phyloP scores from a whole-genome alignment of 1,139 yeast species.

The Candida buenavistaensis region DNA sequence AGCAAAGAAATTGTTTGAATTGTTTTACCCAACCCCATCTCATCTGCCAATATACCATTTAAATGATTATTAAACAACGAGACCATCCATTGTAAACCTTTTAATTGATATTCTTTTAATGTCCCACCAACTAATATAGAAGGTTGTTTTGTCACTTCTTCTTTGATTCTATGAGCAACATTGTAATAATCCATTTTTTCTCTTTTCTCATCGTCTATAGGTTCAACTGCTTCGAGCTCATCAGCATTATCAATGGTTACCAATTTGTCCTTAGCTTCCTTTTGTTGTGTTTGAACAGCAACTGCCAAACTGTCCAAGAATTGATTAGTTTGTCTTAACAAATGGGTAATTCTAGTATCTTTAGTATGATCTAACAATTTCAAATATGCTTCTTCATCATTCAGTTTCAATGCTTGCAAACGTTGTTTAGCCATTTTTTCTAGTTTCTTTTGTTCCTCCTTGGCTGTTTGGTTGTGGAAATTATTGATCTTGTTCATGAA shows the following conservation, averaged over 20 bases:
- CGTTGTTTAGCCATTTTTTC: conserved; percentile 83
- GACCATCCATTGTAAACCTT: conserved; percentile 98
- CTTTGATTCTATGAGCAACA: conserved; percentile 75
- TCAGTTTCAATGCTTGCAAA: conserved; percentile 80
- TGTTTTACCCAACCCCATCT: conserved; percentile 97
- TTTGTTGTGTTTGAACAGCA: conserved; percentile 76
- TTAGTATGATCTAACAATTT: conserved; percentile 79
- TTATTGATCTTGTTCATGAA: conserved; percentile 38
- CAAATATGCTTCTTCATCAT: conserved; percentile 83
- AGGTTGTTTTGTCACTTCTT: conserved; percentile 66
- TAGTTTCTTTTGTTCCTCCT: conserved; percentile 71
- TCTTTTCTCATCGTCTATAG: conserved; percentile 48
- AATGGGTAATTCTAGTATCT: conserved; percentile 80
- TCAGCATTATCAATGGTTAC: conserved; percentile 18
- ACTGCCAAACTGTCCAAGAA: conserved; percentile 75
- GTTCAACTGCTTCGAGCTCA: conserved; percentile 15
- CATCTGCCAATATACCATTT: conserved; percentile 96
- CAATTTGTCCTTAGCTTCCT: conserved; percentile 46
- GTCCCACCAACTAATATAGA: conserved; percentile 77
- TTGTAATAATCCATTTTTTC: conserved; percentile 74
- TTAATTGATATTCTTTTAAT: conserved; percentile 87
- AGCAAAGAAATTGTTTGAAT: conserved; percentile 91
- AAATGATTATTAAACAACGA: conserved; percentile 89
- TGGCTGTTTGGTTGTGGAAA: conserved; percentile 59
- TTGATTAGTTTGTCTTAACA: conserved; percentile 72